Conservation (phyloP, 805 yeast species). For the Teunomyces pallodes region DNA sequence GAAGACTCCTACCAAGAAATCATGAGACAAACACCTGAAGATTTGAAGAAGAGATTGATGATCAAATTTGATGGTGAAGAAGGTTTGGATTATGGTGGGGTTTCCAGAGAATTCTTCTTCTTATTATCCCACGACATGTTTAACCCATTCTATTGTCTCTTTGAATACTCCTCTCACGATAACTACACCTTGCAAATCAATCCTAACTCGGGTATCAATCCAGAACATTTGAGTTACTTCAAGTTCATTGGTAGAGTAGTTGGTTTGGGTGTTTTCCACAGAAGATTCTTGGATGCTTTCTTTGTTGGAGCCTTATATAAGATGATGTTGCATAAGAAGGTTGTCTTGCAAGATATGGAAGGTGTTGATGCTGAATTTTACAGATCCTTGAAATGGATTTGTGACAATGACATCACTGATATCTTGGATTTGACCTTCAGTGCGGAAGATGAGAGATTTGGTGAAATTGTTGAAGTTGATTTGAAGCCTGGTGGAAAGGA, state of each 20-base stretch:
- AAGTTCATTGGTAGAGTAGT: constrained; percentile 98
- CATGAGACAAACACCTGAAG: constrained; percentile 99
- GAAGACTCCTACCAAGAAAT: constrained; percentile 98
- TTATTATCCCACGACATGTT: constrained; percentile 97
- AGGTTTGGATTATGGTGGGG: constrained; percentile 99
- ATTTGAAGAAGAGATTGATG: constrained; percentile 95
- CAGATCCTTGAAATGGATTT: constrained; percentile 91
- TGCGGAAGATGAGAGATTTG: constrained; percentile 90
- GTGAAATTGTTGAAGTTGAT: constrained; percentile 86
- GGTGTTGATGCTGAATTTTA: constrained; percentile 98
- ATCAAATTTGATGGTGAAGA: constrained; percentile 99
- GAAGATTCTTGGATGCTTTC: constrained; percentile 96
- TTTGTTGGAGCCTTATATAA: constrained; percentile 97
- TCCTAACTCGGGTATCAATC: constrained; percentile 95
- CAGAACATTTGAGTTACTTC: constrained; percentile 97
- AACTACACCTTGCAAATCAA: constrained; percentile 96
- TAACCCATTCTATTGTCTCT: constrained; percentile 95
- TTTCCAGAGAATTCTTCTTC: constrained; percentile 96
- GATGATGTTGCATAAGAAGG: constrained; percentile 95
- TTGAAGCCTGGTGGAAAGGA: constrained; percentile 85
- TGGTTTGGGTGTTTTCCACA: constrained; percentile 96
- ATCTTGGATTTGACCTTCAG: constrained; percentile 86
- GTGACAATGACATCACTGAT: constrained; percentile 86
- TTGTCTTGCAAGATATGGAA: constrained; percentile 94
- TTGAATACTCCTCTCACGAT: constrained; percentile 97